Conservation (phyloP, 352 stramenopile species). For the Phytophthora ohioensis region DNA sequence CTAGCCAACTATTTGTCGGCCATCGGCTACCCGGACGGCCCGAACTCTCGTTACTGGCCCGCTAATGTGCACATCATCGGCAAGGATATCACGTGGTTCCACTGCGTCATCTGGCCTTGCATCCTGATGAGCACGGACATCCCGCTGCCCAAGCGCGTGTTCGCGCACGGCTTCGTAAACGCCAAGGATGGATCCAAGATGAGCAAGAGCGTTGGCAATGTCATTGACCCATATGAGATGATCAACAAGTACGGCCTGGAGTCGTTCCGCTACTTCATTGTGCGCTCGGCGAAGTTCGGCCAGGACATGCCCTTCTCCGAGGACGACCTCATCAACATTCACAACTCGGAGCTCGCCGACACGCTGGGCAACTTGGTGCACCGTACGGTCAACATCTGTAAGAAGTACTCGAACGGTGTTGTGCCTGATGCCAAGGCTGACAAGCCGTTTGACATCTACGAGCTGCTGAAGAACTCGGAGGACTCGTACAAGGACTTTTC, state of each 20-base stretch:
- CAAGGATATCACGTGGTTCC: constrained; percentile 99
- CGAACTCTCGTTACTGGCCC: constrained; percentile 82
- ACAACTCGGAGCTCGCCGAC: constrained; percentile 97
- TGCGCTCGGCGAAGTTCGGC: constrained; percentile 94
- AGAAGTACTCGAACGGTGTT: constrained; percentile 94
- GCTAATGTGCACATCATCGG: constrained; percentile 91
- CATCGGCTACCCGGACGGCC: constrained; percentile 93
- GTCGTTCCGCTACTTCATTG: constrained; percentile 96
- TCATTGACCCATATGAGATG: constrained; percentile 97
- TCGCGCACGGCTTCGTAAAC: constrained; percentile 98
- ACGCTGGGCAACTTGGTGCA: constrained; percentile 97
- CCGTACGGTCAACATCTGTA: constrained; percentile 95
- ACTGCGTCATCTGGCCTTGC: constrained; percentile 99
- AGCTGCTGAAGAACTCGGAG: constrained; percentile 82
- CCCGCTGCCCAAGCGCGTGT: constrained; percentile 94
- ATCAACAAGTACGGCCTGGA: constrained; percentile 95
- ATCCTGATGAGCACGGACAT: constrained; percentile 98
- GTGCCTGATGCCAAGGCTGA: constrained; percentile 68
- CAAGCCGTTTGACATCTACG: constrained; percentile 89
- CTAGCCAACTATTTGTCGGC: constrained; percentile 98
- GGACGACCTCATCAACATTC: constrained; percentile 95
- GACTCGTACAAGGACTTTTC: constrained; percentile 94
- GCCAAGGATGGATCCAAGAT: constrained; percentile 99
- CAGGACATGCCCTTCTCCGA: constrained; percentile 95
- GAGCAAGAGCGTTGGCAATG: constrained; percentile 99